phyloP scores from a whole-genome alignment of 176 grass and related monocot genomes.

The Aegilops bicornis region DNA sequence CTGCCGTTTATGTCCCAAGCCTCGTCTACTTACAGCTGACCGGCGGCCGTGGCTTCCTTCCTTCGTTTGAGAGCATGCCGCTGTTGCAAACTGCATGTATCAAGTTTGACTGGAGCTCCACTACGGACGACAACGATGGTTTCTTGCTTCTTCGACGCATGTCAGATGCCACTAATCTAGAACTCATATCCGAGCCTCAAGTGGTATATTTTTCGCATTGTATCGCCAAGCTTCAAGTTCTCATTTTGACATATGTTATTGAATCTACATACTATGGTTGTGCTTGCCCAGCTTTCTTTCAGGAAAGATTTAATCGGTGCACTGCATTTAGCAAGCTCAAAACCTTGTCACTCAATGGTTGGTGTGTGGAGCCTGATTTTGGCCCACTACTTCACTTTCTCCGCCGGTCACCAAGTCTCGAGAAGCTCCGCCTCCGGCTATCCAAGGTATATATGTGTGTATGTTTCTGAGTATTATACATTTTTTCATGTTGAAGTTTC shows the following conservation, averaged over 20 bases:
- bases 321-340: background rate
- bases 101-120: rapidly evolving
- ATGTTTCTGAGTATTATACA: background rate
- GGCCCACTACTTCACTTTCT: background rate
- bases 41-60: background rate
- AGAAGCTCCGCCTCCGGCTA: background rate
- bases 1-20: background rate
- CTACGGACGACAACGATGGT: background rate
- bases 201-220: background rate
- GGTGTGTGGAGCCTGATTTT: background rate
- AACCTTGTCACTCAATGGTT: background rate
- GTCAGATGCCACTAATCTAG: background rate
- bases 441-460: background rate
- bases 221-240: no score
- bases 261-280: background rate
- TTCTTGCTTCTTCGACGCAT: background rate
- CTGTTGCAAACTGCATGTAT: background rate
- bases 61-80: slow-evolving; percentile 1
- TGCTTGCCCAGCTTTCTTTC: background rate
- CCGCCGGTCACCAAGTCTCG: background rate
- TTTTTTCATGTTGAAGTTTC: background rate
- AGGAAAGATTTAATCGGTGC: background rate
- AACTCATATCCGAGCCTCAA: background rate
- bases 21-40: background rate
- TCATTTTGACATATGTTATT: no score